A percentile compares a stretch with the other conserved stretches of the same genome.
These are phyloP conservation scores for Neofusicoccum umdonicola DNA, from an alignment of 2,329 filamentous ascomycete genomes.

Conservation along the genomic window DNA sequence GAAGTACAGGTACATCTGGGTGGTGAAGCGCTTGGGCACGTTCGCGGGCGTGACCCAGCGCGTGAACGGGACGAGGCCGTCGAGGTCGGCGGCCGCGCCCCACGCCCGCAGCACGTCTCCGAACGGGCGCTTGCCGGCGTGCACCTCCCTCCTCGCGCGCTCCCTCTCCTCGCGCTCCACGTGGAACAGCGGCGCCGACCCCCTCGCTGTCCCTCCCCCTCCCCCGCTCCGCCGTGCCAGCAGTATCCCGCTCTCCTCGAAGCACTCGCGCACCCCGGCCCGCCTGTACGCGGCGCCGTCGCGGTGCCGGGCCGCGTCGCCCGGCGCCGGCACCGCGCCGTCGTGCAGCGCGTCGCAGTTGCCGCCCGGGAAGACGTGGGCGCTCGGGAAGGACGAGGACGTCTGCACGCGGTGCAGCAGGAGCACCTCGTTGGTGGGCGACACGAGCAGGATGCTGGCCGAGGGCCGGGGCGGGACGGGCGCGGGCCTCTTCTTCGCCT, in stretches of 20 bases:
- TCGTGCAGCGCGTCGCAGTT: constrained; percentile 78
- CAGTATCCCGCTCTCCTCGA: constrained; percentile 91
- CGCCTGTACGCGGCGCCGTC: constrained; percentile 75
- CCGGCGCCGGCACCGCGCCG: constrained; percentile 54
- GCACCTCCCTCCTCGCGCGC: constrained; percentile 65
- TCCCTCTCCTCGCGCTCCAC: constrained; percentile 52
- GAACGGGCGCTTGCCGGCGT: constrained; percentile 66
- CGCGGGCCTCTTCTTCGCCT: neutral
- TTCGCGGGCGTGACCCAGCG: constrained; percentile 83
- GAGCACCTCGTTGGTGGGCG: constrained; percentile 80
- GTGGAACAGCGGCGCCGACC: too few relatives aligned
- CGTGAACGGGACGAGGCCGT: constrained; percentile 75
- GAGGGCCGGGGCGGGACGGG: constrained; percentile 7
- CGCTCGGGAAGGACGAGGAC: constrained; percentile 81
- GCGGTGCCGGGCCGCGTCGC: constrained; percentile 53
- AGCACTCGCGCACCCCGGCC: constrained; percentile 85
- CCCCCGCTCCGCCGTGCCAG: constrained; percentile 55
- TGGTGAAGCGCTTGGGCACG: constrained; percentile 76
- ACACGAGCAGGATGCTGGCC: constrained; percentile 75
- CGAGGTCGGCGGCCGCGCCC: constrained; percentile 63
- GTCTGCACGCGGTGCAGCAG: constrained; percentile 82
- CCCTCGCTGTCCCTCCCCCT: constrained; percentile 34
- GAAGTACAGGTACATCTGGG: constrained; percentile 96
- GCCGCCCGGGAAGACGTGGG: constrained; percentile 93
- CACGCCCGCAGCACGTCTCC: constrained; percentile 59